These are phyloP conservation scores for Elsinoe necatrix DNA, from an alignment of 2,329 filamentous ascomycete genomes.

Conservation along the genomic window DNA sequence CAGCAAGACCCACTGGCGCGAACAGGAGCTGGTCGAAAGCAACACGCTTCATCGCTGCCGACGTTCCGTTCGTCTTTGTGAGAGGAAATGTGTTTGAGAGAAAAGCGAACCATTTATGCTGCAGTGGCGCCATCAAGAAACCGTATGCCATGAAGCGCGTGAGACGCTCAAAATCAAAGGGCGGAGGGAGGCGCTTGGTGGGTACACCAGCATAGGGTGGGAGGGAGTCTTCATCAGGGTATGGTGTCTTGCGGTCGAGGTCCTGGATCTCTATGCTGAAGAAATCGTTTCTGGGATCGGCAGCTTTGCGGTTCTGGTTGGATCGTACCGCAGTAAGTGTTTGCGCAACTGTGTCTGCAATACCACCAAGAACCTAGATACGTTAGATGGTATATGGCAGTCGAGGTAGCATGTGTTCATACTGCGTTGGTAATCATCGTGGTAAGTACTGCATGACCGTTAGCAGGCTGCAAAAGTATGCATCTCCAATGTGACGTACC, in stretches of 20 bases:
- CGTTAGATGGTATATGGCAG: conserved; percentile 17
- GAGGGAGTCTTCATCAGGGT: conserved; percentile 56
- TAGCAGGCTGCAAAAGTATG: not conserved
- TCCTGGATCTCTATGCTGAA: conserved; percentile 84
- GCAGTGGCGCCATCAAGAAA: conserved; percentile 89
- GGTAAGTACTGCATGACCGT: conserved; percentile 60
- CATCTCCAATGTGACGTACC: conserved; percentile 42
- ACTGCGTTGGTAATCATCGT: conserved; percentile 98
- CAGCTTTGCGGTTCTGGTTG: conserved; percentile 51
- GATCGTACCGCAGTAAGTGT: conserved; percentile 68
- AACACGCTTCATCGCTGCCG: conserved; percentile 79
- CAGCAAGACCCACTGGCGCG: conserved; percentile 76
- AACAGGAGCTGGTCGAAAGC: conserved; percentile 90
- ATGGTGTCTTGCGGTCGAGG: conserved; percentile 69
- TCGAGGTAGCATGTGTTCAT: conserved; percentile 29
- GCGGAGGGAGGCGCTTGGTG: conserved; percentile 56
- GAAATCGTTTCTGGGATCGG: conserved; percentile 57
- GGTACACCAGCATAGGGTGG: conserved; percentile 40
- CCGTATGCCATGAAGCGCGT: conserved; percentile 96
- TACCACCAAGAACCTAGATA: conserved; percentile 67
- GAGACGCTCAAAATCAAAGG: conserved; percentile 91
- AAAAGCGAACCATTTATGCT: conserved; percentile 94
- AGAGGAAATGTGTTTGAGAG: conserved; percentile 76
- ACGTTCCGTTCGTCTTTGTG: conserved; percentile 63
- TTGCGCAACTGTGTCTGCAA: conserved; percentile 94